Evolutionary conservation across 345 rosid species (phyloP).

Genomic region (Iberis pinnata): DNA sequence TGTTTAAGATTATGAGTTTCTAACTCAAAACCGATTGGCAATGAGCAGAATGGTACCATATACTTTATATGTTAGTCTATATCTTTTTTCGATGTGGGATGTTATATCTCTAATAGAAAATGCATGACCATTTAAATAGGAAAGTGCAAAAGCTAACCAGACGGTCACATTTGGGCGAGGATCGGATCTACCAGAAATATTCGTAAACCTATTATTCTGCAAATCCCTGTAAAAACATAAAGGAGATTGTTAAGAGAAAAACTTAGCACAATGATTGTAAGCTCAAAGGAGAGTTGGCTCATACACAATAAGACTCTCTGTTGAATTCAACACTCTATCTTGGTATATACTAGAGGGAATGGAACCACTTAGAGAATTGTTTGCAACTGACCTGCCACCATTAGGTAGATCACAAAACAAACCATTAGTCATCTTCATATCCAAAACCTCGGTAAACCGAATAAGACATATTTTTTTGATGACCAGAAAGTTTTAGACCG

Average conservation of each 20-base stretch:
- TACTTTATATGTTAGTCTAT: too few species aligned
- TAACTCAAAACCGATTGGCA: too few species aligned
- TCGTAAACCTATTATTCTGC: conserved; percentile 54
- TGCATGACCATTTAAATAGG: too few species aligned
- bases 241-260: neutral
- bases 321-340: conserved; percentile 45
- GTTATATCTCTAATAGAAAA: too few species aligned
- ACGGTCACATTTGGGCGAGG: conserved; percentile 75
- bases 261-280: too few species aligned
- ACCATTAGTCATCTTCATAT: conserved; percentile 17
- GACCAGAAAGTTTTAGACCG: too few species aligned
- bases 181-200: conserved; percentile 46
- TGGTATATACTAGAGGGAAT: conserved; percentile 67
- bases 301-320: conserved; percentile 56
- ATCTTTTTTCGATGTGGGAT: too few species aligned
- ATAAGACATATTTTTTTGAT: too few species aligned
- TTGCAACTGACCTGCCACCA: conserved; percentile 68
- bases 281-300: conserved; percentile 23
- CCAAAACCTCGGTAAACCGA: too few species aligned
- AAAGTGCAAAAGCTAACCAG: conserved; percentile 48
- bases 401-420: conserved; percentile 22
- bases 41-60: too few species aligned
- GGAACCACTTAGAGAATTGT: conserved; percentile 67
- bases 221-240: conserved; percentile 52
- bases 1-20: too few species aligned